A percentile compares a stretch with the other conserved stretches of the same genome.
phyloP scores from a whole-genome alignment of 176 grass and related monocot species.

The Bonia amplexicaulis region DNA sequence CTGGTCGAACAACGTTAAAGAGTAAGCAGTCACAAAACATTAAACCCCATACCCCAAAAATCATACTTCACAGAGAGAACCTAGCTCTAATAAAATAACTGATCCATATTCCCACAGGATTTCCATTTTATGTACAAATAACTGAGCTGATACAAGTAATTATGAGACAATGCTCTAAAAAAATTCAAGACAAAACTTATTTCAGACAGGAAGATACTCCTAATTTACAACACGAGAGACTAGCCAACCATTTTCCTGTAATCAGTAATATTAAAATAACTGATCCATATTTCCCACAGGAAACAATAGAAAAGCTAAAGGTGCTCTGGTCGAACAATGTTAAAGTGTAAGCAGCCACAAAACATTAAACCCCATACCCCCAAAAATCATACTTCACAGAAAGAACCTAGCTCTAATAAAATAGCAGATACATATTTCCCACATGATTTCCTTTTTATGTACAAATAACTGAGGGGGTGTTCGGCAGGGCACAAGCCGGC shows the following conservation, averaged over 20 bases:
- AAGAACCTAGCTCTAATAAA: slow-evolving; percentile 8
- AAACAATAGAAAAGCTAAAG: background rate
- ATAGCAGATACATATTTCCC: background rate
- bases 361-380: background rate
- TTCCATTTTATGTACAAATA: background rate
- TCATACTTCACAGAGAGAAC: background rate
- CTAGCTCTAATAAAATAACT: slow-evolving; percentile 9
- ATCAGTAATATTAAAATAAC: too few relatives aligned
- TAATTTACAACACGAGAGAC: background rate
- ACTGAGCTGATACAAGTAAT: background rate
- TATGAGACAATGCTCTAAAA: background rate
- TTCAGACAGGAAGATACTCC: background rate
- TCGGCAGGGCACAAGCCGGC: too few relatives aligned
- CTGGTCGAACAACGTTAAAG: background rate
- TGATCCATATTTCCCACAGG: too few relatives aligned
- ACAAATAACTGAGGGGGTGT: background rate
- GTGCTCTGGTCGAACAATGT: background rate
- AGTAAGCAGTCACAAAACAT: background rate
- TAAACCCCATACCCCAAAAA: background rate
- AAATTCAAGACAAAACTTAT: background rate
- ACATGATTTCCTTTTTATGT: background rate
- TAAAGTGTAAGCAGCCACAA: background rate
- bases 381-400: background rate
- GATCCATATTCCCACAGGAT: background rate
- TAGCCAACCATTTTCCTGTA: background rate